Evolutionary conservation across 192 early-diverging fungal species (phyloP).

Genomic region (Dispira parvispora): DNA sequence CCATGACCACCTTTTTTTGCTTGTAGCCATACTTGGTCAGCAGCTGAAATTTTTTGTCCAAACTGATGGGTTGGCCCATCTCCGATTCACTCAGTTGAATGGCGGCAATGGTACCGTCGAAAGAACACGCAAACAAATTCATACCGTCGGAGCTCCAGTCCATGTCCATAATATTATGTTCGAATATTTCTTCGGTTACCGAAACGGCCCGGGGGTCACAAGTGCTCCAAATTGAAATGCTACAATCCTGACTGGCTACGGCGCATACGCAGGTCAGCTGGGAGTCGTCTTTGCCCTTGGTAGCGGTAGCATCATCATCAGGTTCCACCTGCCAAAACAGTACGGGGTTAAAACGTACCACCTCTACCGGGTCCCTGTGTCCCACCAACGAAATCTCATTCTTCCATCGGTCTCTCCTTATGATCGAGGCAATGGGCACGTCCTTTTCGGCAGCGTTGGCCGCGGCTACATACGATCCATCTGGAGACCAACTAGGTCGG

Average conservation of each 20-base stretch:
- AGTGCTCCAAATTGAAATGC: constrained; percentile 79
- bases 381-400: constrained; percentile 73
- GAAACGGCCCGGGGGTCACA: constrained; percentile 50
- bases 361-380: constrained; percentile 74
- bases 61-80: constrained; percentile 42
- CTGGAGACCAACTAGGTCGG: constrained; percentile 89
- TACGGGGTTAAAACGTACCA: constrained; percentile 74
- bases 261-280: constrained; percentile 49
- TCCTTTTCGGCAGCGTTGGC: constrained; percentile 75
- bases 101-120: constrained; percentile 75
- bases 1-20: constrained; percentile 25
- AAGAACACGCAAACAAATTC: constrained; percentile 69
- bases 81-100: constrained; percentile 51
- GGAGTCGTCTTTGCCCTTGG: constrained; percentile 12
- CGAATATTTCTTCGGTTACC: constrained; percentile 53
- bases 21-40: constrained; percentile 31
- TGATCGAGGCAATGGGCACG: constrained; percentile 62
- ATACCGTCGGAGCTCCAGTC: constrained; percentile 67
- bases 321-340: constrained; percentile 36
- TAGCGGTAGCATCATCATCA: constrained; percentile 12
- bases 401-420: constrained; percentile 60
- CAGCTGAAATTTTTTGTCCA: constrained; percentile 44
- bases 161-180: constrained; percentile 73
- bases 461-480: constrained; percentile 79
- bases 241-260: constrained; percentile 76